Percentiles rank a stretch among this genome's conserved stretches.
These are phyloP conservation scores for Hypoxylon sp. DNA, from an alignment of 2,329 filamentous ascomycete genomes.

Conservation along the genomic window DNA sequence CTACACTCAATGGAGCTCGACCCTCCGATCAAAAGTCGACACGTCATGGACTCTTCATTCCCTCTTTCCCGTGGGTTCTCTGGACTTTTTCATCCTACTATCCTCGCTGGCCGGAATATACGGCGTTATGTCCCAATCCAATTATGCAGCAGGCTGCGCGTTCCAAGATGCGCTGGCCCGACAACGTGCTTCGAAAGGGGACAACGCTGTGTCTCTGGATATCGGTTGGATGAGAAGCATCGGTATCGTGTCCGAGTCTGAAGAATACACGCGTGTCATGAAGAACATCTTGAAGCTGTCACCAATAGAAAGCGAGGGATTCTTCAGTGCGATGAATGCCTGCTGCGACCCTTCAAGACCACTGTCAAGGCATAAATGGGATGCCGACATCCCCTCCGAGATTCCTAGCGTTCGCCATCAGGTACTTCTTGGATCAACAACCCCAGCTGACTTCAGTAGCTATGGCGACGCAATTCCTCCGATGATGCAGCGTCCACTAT, in stretches of 20 bases:
- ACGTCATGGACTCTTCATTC: conserved; percentile 30
- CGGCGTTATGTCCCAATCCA: conserved; percentile 49
- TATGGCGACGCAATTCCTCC: neutral
- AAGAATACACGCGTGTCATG: neutral
- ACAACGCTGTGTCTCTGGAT: conserved; percentile 24
- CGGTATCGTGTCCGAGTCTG: conserved; percentile 26
- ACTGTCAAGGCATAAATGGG: neutral
- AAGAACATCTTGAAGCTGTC: neutral
- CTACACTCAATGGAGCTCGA: conserved; percentile 14
- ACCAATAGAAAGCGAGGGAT: neutral
- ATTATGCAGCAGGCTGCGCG: conserved; percentile 54
- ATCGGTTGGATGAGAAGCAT: conserved; percentile 28
- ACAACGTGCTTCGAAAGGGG: conserved; percentile 25
- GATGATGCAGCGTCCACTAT: neutral
- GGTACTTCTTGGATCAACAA: neutral
- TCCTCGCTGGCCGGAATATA: conserved; percentile 46
- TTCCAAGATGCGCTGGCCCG: conserved; percentile 49
- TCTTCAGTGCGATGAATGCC: neutral
- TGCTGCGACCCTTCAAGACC: neutral
- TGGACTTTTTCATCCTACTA: conserved; percentile 55
- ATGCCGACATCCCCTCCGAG: neutral
- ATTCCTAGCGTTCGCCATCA: neutral
- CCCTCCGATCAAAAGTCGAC: conserved; percentile 29
- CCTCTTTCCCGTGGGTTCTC: conserved; percentile 27
- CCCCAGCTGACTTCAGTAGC: neutral